Evolutionary conservation across 768 basidiomycete species (phyloP), one percentile per base, ranked within the genome.

Genomic region (Glaciozyma antarctica): DNA sequence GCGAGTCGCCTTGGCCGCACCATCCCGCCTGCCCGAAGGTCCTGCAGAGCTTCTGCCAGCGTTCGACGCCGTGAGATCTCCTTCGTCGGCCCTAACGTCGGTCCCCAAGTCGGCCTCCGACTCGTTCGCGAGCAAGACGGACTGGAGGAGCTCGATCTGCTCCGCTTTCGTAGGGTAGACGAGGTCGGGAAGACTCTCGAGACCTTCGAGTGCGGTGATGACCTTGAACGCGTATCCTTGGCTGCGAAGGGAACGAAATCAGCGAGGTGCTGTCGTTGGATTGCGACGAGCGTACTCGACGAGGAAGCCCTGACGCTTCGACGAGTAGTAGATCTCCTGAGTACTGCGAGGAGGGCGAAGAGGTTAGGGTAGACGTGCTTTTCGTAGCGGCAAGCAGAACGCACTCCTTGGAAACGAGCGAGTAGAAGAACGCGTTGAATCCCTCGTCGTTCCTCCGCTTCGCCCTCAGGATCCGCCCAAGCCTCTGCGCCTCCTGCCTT

Each of bases 371-470:
- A 24, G 22, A 17, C 49, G n/a, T 0, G 24, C 0, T 6, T 32
- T 43, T 34, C 34, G 10, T 21, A 22, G 28, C 16, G 26, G 47
- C 13, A n/a, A 17, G 13, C 26, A 21, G 32, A 10, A 32, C 65
- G n/a, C 43, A 70, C 69, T 71, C 94, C 77, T 95, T 95, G 30
- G 93, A 97, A 43, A 99, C 95, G 10, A 99, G 84, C 41, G 95
- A 97, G 77, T 99, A 99, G 79, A 99, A 99, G 79, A 98, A 99
- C 28, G 95, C 95, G 69, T 99, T 99, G 80, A 99, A 99, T 1
- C 95, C 95, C 78, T 98, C 95, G 73, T 99, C 95, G 74, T 99
- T 99, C 69, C 95, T 82, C 65, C 95, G 84, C 77, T 99, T 99
- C 13, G 95, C 95, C 54, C 95, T 87, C 53, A 99, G 79, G 73